Base-by-base conservation (phyloP, 306 rosid genomes). In the Gastrolobium villosum region DNA sequence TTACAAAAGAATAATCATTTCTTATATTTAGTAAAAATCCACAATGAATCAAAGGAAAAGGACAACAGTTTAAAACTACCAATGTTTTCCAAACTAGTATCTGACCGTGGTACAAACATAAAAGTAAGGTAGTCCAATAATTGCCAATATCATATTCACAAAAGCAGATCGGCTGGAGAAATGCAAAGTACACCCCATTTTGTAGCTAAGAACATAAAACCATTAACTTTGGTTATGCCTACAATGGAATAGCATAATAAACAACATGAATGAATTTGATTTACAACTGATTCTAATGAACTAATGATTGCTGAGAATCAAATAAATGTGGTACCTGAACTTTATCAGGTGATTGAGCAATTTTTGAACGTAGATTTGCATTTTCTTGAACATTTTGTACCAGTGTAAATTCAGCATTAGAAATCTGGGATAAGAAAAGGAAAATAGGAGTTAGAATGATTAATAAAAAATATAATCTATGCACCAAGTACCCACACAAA, bases 331-430 rank as follows among this genome's bases (percentile, higher is more conserved):
- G 70, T 85, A 94, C 97, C 97, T 92, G 93, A 79, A 94, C 78
- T 84, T 90, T 94, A 86, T 94, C 95, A 35, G 97, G 99, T 8
- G 99, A 94, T 31, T 94, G 97, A 40, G 85, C 93, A 62, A 94
- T 77, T 83, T 82, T 90, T 7, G 97, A 90, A 15, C 91, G 95
- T 72, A 92, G 83, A 76, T 86, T 92, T 73, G 88, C 94, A 86
- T 82, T 94, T 71, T 94, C 97, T 81, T 87, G 93, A 63, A 81
- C 97, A 86, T 76, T 85, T 88, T 90, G 89, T 63, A 92, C 83
- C 35, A 94, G 65, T 20, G 77, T 69, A 86, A 89, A 92, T 70
- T 92, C 95, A 61, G 97, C 97, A 70, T 61, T 84, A 13, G 97
- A 88, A 71, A 94, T 89, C 99, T 92, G 89, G 61, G 80, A 52